These are phyloP conservation scores for Starmerella bombi DNA, from an alignment of 805 yeast species.

Conservation along the genomic window DNA sequence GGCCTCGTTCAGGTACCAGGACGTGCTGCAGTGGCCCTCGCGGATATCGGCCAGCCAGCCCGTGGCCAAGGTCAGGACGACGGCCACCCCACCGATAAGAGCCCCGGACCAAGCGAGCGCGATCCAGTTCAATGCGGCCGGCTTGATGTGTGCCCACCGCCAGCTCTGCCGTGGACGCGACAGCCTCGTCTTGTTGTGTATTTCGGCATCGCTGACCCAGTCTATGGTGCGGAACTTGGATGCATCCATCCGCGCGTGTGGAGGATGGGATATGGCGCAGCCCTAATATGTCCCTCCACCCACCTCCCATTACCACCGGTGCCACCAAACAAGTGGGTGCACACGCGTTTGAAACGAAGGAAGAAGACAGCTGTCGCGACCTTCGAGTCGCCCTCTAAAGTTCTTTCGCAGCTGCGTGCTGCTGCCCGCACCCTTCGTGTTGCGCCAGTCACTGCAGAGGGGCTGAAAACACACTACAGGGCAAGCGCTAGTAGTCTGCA, in stretches of 20 bases:
- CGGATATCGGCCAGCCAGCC: conserved; percentile 74
- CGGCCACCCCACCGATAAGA: conserved; percentile 72
- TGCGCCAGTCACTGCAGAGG: too few species aligned
- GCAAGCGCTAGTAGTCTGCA: too few species aligned
- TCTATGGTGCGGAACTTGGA: conserved; percentile 34
- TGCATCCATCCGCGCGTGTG: conserved; percentile 1
- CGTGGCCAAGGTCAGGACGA: conserved; percentile 63
- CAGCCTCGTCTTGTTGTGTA: conserved; percentile 20
- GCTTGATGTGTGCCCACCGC: background rate
- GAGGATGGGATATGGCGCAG: background rate
- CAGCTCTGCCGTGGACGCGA: conserved; percentile 3
- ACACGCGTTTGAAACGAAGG: background rate
- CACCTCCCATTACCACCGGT: background rate
- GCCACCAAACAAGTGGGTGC: background rate
- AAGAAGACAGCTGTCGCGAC: background rate
- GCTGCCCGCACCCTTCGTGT: too few species aligned
- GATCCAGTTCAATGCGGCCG: conserved; percentile 48
- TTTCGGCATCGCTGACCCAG: conserved; percentile 47
- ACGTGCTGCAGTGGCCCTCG: conserved; percentile 60
- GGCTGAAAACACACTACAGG: too few species aligned
- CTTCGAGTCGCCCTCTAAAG: too few species aligned
- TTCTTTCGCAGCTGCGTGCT: too few species aligned
- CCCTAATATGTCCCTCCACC: background rate
- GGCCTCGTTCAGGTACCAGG: conserved; percentile 54
- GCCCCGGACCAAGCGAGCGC: conserved; percentile 65